Conservation (phyloP, 1,284 basidiomycete species). For the Wolfiporia cocos region DNA sequence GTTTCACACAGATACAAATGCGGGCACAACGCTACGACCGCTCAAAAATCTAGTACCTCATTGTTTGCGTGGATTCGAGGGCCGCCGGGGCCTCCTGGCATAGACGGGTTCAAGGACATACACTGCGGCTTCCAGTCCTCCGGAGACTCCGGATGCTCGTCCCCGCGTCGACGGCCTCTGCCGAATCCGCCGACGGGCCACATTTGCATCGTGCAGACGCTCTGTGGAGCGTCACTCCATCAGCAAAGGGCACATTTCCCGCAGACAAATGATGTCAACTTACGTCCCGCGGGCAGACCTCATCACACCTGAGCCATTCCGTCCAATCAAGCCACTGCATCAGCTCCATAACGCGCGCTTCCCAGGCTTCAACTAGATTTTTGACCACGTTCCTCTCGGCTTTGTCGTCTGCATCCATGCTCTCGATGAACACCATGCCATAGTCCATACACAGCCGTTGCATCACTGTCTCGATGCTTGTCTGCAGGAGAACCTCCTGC, state of each 20-base stretch:
- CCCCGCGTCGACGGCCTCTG: neutral
- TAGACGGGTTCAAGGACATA: too few species aligned
- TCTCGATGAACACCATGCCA: constrained; percentile 6
- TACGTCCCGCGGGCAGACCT: constrained; percentile 5
- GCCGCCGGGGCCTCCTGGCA: too few species aligned
- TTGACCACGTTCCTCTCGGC: neutral
- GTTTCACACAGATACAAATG: too few species aligned
- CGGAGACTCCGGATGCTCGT: neutral
- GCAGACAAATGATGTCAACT: neutral
- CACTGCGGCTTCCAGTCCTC: constrained; percentile 5
- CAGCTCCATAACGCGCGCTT: constrained; percentile 2
- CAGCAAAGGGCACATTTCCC: neutral
- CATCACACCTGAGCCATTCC: constrained; percentile 6
- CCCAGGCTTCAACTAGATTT: constrained; percentile 1
- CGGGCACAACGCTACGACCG: too few species aligned
- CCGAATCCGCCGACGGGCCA: constrained; percentile 4
- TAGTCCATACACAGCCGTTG: constrained; percentile 5
- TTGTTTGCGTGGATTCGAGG: too few species aligned
- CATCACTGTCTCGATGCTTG: constrained; percentile 6
- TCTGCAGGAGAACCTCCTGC: constrained; percentile 6
- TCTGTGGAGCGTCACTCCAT: neutral
- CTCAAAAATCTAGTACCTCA: too few species aligned
- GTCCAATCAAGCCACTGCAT: constrained; percentile 10
- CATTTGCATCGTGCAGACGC: constrained; percentile 5
- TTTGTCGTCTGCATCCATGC: constrained; percentile 8